These are phyloP conservation scores for Paraconiothyrium sp. DNA, from an alignment of 2,329 filamentous ascomycete species.

Conservation along the genomic window DNA sequence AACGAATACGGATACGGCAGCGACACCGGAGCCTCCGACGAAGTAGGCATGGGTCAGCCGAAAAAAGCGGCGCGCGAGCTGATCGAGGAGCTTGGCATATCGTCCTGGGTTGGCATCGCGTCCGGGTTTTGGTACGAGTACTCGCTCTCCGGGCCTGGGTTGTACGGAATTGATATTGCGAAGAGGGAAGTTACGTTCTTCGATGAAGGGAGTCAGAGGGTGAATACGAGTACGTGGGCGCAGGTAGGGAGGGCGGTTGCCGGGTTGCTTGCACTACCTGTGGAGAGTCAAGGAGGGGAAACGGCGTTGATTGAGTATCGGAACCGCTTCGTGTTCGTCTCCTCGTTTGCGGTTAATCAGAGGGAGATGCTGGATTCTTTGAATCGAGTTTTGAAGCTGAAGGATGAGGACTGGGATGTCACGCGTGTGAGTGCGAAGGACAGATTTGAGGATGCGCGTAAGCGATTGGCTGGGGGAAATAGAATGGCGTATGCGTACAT, in stretches of 20 bases:
- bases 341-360: conserved; percentile 57
- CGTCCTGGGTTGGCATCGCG: conserved; percentile 30
- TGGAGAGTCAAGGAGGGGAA: conserved; percentile 24
- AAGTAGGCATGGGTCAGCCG: conserved; percentile 1
- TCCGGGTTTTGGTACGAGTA: conserved; percentile 53
- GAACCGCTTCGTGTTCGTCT: conserved; percentile 44
- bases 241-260: conserved; percentile 66
- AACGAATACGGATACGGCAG: conserved; percentile 49
- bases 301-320: conserved; percentile 18
- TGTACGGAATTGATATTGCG: conserved; percentile 49
- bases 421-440: conserved; percentile 57
- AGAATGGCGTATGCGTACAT: conserved; percentile 56
- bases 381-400: conserved; percentile 66
- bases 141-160: conserved; percentile 41
- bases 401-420: conserved; percentile 69
- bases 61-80: conserved; percentile 17
- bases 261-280: conserved; percentile 50
- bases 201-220: conserved; percentile 39
- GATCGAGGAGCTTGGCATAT: conserved; percentile 30
- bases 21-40: conserved; percentile 21
- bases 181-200: conserved; percentile 41
- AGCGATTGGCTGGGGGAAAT: conserved; percentile 56
- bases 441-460: conserved; percentile 61
- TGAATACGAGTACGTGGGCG: conserved; percentile 64
- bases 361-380: conserved; percentile 72